A percentile compares a stretch with the other conserved stretches of the same genome.
These are phyloP conservation scores for Chalaropsis ovoidea DNA, from an alignment of 2,329 filamentous ascomycete genomes.

Conservation along the genomic window DNA sequence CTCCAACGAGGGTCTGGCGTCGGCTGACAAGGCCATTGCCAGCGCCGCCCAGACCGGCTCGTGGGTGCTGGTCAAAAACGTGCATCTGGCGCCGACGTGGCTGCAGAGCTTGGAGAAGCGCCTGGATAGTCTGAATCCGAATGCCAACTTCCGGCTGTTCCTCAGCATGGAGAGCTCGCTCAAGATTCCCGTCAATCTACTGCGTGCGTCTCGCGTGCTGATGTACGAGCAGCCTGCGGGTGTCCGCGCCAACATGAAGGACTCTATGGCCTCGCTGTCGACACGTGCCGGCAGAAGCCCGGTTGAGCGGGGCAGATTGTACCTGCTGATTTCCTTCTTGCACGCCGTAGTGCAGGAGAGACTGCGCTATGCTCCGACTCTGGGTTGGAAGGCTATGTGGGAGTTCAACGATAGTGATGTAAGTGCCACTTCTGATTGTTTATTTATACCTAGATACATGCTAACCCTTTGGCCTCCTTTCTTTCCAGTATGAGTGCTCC, in stretches of 20 bases:
- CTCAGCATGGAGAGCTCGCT: constrained; percentile 94
- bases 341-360: constrained; percentile 94
- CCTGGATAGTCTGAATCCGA: constrained; percentile 87
- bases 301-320: constrained; percentile 81
- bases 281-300: constrained; percentile 68
- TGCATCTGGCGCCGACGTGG: constrained; percentile 92
- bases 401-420: constrained; percentile 99
- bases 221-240: constrained; percentile 98
- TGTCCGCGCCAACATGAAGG: constrained; percentile 96
- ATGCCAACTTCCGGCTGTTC: constrained; percentile 88
- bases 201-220: constrained; percentile 83
- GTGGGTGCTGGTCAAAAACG: constrained; percentile 98
- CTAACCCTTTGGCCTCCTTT: neutral
- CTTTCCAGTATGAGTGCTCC: constrained; percentile 73
- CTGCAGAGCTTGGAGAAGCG: constrained; percentile 94
- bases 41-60: constrained; percentile 83
- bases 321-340: constrained; percentile 83
- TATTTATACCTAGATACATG: neutral
- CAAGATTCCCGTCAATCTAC: constrained; percentile 92
- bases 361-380: constrained; percentile 79
- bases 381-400: constrained; percentile 99
- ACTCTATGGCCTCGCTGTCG: constrained; percentile 77
- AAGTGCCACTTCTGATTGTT: constrained; percentile 40
- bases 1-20: constrained; percentile 85
- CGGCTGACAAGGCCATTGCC: constrained; percentile 88